Conservation (phyloP, 768 basidiomycete genomes). For the Dendrothele bispora region DNA sequence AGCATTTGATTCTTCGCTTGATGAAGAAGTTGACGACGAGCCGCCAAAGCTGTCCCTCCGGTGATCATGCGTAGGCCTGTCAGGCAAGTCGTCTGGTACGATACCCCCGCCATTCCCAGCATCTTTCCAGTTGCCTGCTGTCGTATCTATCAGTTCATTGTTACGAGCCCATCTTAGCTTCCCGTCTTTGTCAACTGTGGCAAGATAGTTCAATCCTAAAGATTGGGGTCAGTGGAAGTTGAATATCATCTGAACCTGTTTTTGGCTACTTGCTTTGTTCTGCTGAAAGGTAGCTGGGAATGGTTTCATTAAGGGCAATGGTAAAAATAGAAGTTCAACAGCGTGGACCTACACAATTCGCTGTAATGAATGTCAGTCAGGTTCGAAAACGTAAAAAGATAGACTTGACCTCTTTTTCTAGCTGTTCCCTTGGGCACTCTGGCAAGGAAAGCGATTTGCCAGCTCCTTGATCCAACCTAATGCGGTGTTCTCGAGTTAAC, state of each 20-base stretch:
- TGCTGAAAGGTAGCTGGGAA: constrained; percentile 50
- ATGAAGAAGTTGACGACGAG: constrained; percentile 13
- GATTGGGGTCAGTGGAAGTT: not conserved
- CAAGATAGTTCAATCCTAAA: constrained; percentile 63
- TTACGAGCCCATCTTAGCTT: constrained; percentile 59
- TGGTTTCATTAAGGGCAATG: not conserved
- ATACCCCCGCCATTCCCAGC: constrained; percentile 56
- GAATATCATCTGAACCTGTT: not conserved
- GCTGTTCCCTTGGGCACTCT: constrained; percentile 57
- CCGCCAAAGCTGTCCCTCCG: constrained; percentile 20
- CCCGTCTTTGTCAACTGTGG: constrained; percentile 53
- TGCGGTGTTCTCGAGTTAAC: not conserved
- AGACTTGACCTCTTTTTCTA: constrained; percentile 54
- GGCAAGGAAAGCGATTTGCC: constrained; percentile 55
- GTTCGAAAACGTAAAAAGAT: not conserved
- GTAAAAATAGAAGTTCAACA: not conserved
- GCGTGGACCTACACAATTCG: constrained; percentile 38
- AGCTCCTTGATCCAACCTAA: constrained; percentile 63
- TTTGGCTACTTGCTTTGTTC: constrained; percentile 46
- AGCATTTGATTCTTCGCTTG: constrained; percentile 23
- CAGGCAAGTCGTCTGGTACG: constrained; percentile 35
- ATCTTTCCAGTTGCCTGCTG: constrained; percentile 63
- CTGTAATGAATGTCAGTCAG: constrained; percentile 22
- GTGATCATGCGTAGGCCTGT: constrained; percentile 13
- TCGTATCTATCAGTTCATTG: constrained; percentile 58